Base-by-base conservation (phyloP, 352 stramenopile genomes). In the Globisporangium alternatum region DNA sequence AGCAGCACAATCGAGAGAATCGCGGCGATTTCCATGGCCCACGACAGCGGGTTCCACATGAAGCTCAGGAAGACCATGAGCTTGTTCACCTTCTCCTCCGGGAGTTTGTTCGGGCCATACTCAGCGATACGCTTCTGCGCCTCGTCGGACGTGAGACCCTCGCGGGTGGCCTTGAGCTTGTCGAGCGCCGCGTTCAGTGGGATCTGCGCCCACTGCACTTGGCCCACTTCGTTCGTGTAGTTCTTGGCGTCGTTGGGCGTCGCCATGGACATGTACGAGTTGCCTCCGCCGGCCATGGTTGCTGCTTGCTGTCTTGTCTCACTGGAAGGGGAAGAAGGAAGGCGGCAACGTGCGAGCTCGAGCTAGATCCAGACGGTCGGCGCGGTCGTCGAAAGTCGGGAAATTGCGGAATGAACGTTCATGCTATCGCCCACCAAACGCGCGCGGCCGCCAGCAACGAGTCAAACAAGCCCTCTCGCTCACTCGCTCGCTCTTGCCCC, bases 1-100 rank as follows among this genome's bases (percentile, higher is more conserved):
- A 91, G 70, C 53, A 94, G 63, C 60, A 92, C 79, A 65, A 91
- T 89, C 62, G 81, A 83, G 22, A 92, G 67, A 10, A 92, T 74
- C 30, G 83, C 83, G 8, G 81, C 83, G 30, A 88, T 72, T 48
- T 91, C 83, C 83, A 94, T 94, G 65, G 84, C 81, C 81, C 81
- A 91, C 65, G 83, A 92, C 47, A 94, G 70, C 53, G 83, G 86
- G 72, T 93, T 91, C 83, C 83, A 91, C 80, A 91, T 89, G 64
- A 92, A 92, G 53, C 77, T 63, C 49, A 91, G 45, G 64, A 95
- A 95, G 25, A 90, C 67, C 68, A 80, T 82, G 51, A 91, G 65
- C 75, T 91, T 89, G 78, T 91, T 91, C 6, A 88, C 66, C 71
- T 88, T 83, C 63, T 86, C 77, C 60, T 91, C 81, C 13, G 86